Base-by-base conservation (phyloP, 306 rosid genomes). In the Elaeagnus macrophylla region DNA sequence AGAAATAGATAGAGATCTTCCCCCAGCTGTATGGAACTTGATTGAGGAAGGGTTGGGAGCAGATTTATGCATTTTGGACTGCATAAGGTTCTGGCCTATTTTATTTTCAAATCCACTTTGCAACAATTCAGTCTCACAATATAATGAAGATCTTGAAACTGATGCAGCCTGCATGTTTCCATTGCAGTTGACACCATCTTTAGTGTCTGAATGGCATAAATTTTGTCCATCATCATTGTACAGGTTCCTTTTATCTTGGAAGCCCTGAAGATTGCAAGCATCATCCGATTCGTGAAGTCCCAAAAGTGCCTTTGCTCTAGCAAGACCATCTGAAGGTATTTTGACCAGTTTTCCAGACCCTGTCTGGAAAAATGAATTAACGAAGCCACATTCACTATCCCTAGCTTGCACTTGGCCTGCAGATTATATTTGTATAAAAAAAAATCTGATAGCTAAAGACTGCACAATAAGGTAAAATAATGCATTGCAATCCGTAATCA, bases 21-120 rank as follows among this genome's bases (percentile, higher is more conserved):
- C 94, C 9, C 95, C 94, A 0, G 97, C 95, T 37, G 95, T 86
- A 38, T 72, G 75, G 77, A 90, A 86, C 57, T 79, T 86, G 54
- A 90, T 56, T 36, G 90, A 74, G 60, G 81, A 59, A 11, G 74
- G 67, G 50, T 77, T 77, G 48, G 48, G 60, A 37, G 65, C 58
- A 12, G 70, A 62, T 25, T 53, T 62, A 40, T 39, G 50, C 49
- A 61, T 25, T 63, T 72, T 64, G 0, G 51, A 67, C 51, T 64
- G 74, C 48, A 38, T 18, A 51, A 61, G 7, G 16, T 56, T 58
- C 36, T 61, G 68, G 57, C 56, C 57, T 13, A 65, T 72, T 44
- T 35, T 75, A 50, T 68, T 70, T 60, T 67, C 61, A 9, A 48
- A 50, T 11, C 60, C 51, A 43, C 48, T 57, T 58, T 69, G 76